Conservation (phyloP, 2,329 filamentous ascomycete genomes). For the Aspergillus unguis region DNA sequence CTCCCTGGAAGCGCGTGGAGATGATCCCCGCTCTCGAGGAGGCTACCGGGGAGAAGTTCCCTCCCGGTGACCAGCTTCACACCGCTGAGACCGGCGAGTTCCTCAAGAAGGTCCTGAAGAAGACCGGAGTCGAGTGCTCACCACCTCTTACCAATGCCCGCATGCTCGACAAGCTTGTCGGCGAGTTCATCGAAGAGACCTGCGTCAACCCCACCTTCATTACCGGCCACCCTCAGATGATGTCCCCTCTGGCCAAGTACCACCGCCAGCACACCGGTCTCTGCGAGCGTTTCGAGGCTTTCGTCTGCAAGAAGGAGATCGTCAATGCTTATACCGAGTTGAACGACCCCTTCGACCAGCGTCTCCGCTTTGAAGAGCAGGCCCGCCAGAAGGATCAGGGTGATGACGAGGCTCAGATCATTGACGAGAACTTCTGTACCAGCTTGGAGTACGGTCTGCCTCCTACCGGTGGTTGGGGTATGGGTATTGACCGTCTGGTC, state of each 20-base stretch:
- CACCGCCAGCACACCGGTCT: constrained; percentile 77
- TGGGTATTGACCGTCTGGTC: constrained; percentile 89
- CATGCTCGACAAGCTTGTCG: constrained; percentile 93
- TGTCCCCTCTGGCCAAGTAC: constrained; percentile 96
- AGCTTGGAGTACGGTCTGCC: constrained; percentile 87
- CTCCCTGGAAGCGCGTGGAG: constrained; percentile 86
- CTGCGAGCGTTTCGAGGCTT: constrained; percentile 95
- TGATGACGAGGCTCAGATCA: constrained; percentile 92
- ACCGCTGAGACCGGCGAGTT: constrained; percentile 86
- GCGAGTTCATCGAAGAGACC: constrained; percentile 91
- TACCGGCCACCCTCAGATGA: constrained; percentile 76
- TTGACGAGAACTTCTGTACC: constrained; percentile 93
- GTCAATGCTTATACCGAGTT: constrained; percentile 97
- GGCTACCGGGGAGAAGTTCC: constrained; percentile 89
- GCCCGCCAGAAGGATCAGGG: constrained; percentile 92
- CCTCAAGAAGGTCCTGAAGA: constrained; percentile 77
- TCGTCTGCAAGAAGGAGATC: constrained; percentile 96
- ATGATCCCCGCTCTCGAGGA: constrained; percentile 95
- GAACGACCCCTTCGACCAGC: constrained; percentile 94
- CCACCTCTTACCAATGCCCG: constrained; percentile 89
- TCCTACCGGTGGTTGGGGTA: constrained; percentile 92
- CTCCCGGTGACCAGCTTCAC: constrained; percentile 81
- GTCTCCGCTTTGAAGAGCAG: constrained; percentile 89
- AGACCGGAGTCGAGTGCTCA: constrained; percentile 84
- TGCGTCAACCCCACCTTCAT: constrained; percentile 94